Evolutionary conservation across 2,329 filamentous ascomycete genomes (phyloP).

Genomic region (Pseudogymnoascus sp.): DNA sequence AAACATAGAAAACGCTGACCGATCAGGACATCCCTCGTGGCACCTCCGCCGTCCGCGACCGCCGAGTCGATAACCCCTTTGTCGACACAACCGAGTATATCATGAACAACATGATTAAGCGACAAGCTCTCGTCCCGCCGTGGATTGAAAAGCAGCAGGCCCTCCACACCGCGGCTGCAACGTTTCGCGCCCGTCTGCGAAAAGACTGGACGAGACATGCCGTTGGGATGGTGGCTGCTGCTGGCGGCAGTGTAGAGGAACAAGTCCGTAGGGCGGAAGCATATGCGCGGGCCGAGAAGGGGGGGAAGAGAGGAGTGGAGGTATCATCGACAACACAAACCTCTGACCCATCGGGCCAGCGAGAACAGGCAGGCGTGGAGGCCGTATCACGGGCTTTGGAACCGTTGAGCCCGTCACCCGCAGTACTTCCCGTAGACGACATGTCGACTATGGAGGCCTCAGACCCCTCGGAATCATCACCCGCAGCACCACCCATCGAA

Average conservation of each 20-base stretch:
- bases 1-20: conserved; percentile 3
- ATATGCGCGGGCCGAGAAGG: conserved; percentile 66
- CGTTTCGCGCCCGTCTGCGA: conserved; percentile 67
- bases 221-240: conserved; percentile 65
- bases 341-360: too few relatives aligned
- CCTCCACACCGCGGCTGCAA: conserved; percentile 56
- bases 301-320: conserved; percentile 37
- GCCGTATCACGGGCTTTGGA: too few relatives aligned
- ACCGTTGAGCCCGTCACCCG: too few relatives aligned
- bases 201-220: conserved; percentile 81
- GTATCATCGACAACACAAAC: conserved; percentile 31
- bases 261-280: conserved; percentile 64
- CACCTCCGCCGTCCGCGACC: conserved; percentile 69
- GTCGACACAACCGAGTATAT: conserved; percentile 96
- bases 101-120: conserved; percentile 97
- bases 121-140: conserved; percentile 87
- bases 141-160: conserved; percentile 99
- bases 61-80: conserved; percentile 77
- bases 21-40: conserved; percentile 68
- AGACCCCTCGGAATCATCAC: too few relatives aligned
- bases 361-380: too few relatives aligned
- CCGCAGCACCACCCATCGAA: conserved; percentile 11
- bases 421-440: too few relatives aligned
- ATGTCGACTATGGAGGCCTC: too few relatives aligned
- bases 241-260: conserved; percentile 63